Percentiles rank a stretch among this genome's conserved stretches.
Conservation (phyloP, 1,284 basidiomycete genomes). For the Malassezia cuniculi region DNA sequence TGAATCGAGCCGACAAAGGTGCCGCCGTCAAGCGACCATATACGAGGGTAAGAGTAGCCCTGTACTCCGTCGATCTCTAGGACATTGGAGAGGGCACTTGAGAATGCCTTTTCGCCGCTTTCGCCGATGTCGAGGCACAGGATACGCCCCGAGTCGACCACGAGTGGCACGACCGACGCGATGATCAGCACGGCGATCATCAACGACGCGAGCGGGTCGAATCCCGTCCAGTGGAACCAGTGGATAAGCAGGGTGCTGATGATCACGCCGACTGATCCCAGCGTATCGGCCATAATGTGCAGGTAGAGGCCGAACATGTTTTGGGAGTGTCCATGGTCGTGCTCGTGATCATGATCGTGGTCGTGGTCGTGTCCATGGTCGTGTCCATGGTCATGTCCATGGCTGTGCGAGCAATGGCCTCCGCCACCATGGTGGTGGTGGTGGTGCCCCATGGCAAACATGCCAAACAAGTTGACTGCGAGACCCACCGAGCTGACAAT, state of each 20-base stretch:
- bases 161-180: constrained; percentile 83
- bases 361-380: constrained; percentile 45
- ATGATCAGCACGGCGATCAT: constrained; percentile 92
- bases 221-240: constrained; percentile 97
- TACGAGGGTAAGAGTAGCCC: constrained; percentile 67
- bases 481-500: constrained; percentile 78
- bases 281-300: constrained; percentile 49
- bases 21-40: constrained; percentile 89
- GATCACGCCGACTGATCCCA: constrained; percentile 92
- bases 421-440: too few species aligned
- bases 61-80: constrained; percentile 56
- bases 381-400: constrained; percentile 2
- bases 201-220: constrained; percentile 92
- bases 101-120: constrained; percentile 57
- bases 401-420: constrained; percentile 19
- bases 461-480: constrained; percentile 88
- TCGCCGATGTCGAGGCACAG: constrained; percentile 68
- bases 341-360: constrained; percentile 48
- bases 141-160: constrained; percentile 80
- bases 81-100: constrained; percentile 64
- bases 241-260: constrained; percentile 90
- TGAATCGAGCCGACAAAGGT: constrained; percentile 70
- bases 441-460: constrained; percentile 80
- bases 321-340: constrained; percentile 54
- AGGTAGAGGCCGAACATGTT: constrained; percentile 99